Percentiles rank a stretch among this genome's conserved stretches.
Evolutionary conservation across 2,329 filamentous ascomycete genomes (phyloP).

Genomic region (Arthrinium phaeospermum): DNA sequence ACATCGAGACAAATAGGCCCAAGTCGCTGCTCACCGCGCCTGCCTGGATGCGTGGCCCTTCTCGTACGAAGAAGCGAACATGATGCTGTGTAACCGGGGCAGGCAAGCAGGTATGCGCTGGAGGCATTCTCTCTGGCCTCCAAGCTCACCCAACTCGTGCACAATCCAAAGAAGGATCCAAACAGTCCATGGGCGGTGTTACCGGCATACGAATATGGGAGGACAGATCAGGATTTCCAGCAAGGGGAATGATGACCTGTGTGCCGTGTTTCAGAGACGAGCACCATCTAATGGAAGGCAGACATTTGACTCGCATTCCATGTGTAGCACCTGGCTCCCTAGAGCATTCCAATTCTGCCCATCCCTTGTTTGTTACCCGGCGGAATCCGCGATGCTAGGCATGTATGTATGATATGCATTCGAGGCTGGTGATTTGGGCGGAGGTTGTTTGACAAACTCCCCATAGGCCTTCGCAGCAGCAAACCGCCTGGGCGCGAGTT

Average conservation of each 20-base stretch:
- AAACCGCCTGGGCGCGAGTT: constrained; percentile 8
- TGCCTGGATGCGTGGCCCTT: not conserved
- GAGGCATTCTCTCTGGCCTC: constrained; percentile 19
- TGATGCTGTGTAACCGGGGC: constrained; percentile 19
- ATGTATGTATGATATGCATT: constrained; percentile 14
- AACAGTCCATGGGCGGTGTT: constrained; percentile 3
- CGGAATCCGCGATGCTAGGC: not conserved
- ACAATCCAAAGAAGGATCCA: constrained; percentile 1
- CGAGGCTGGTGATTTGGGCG: constrained; percentile 9
- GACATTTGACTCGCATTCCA: constrained; percentile 19
- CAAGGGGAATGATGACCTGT: constrained; percentile 22
- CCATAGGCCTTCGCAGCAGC: not conserved
- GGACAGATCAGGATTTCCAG: constrained; percentile 22
- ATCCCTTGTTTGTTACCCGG: constrained; percentile 14
- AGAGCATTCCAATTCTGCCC: not conserved
- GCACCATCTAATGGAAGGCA: constrained; percentile 9
- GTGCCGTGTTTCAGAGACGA: constrained; percentile 24
- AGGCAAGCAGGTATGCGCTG: constrained; percentile 26
- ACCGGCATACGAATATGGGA: constrained; percentile 6
- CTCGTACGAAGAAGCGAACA: constrained; percentile 8
- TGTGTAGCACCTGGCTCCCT: constrained; percentile 4
- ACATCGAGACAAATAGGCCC: not conserved
- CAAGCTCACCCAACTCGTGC: constrained; percentile 24
- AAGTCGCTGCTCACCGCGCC: not conserved
- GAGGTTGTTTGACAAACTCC: constrained; percentile 2